Conservation (phyloP, 768 basidiomycete genomes). For the Pleurotus giganteus region DNA sequence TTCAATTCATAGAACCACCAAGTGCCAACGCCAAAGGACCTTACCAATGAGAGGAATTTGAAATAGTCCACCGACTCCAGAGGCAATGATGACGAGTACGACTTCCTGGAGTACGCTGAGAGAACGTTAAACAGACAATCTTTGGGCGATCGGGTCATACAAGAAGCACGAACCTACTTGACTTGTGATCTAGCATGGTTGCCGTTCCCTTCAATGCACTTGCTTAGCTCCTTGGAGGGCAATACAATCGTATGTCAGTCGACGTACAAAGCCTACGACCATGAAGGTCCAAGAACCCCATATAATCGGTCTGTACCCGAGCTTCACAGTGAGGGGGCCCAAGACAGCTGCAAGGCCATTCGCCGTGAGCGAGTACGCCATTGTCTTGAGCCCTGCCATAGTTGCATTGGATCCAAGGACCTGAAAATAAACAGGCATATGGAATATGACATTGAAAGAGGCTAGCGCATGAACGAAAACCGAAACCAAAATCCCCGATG, state of each 20-base stretch:
- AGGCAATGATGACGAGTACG: slow-evolving; percentile 61
- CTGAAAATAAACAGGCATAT: slow-evolving; percentile 78
- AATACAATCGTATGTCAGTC: background rate
- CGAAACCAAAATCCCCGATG: slow-evolving; percentile 52
- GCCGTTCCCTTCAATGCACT: slow-evolving; percentile 42
- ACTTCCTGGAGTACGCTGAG: slow-evolving; percentile 60
- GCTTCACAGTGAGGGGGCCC: slow-evolving; percentile 56
- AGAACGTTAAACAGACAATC: background rate
- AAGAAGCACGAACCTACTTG: slow-evolving; percentile 40
- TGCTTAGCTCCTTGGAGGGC: background rate
- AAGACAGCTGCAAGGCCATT: slow-evolving; percentile 50
- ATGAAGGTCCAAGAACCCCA: slow-evolving; percentile 59
- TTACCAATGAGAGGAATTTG: slow-evolving; percentile 30
- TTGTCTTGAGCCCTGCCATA: slow-evolving; percentile 68
- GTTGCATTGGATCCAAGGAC: slow-evolving; percentile 75
- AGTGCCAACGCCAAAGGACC: background rate
- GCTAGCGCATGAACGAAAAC: slow-evolving; percentile 61
- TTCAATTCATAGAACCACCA: slow-evolving; percentile 54
- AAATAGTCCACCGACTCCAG: slow-evolving; percentile 67
- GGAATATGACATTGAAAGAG: slow-evolving; percentile 63
- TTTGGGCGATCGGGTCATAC: background rate
- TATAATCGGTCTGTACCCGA: slow-evolving; percentile 60
- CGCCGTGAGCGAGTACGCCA: slow-evolving; percentile 66
- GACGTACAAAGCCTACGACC: slow-evolving; percentile 51
- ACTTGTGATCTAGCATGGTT: slow-evolving; percentile 59